These are phyloP conservation scores for Epichloe hybrida DNA, from an alignment of 2,329 filamentous ascomycete species.

Conservation along the genomic window DNA sequence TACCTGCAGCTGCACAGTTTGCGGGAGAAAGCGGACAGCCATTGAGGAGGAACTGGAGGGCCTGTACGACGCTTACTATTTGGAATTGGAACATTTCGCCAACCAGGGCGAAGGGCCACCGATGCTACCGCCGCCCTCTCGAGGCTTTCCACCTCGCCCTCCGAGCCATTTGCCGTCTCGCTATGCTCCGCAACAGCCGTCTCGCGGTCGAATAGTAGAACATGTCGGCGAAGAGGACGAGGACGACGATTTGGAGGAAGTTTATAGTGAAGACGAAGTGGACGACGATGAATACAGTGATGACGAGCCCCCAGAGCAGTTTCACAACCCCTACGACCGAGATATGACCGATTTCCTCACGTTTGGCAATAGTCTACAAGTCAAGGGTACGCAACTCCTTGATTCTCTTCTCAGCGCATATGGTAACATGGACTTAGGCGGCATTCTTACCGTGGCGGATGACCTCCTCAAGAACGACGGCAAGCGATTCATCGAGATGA, in stretches of 20 bases:
- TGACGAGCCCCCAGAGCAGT: conserved; percentile 54
- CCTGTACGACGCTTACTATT: conserved; percentile 95
- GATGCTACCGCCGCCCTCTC: conserved; percentile 30
- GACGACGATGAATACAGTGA: conserved; percentile 51
- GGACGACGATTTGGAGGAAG: conserved; percentile 39
- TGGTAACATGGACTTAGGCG: conserved; percentile 53
- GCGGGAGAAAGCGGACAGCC: conserved; percentile 85
- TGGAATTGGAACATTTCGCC: conserved; percentile 94
- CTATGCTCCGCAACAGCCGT: conserved; percentile 54
- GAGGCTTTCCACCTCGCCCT: conserved; percentile 47
- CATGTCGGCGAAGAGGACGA: conserved; percentile 45
- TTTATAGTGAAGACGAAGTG: conserved; percentile 37
- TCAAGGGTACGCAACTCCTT: conserved; percentile 55
- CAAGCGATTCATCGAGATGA: conserved; percentile 99
- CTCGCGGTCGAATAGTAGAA: conserved; percentile 60
- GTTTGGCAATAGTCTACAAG: conserved; percentile 93
- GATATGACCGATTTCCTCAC: conserved; percentile 82
- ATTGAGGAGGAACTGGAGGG: conserved; percentile 98
- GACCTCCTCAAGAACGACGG: conserved; percentile 97
- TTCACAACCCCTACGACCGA: conserved; percentile 48
- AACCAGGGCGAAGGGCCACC: conserved; percentile 63
- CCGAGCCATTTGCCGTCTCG: conserved; percentile 43
- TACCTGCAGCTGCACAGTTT: conserved; percentile 95
- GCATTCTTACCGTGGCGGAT: conserved; percentile 96
- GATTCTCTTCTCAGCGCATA: conserved; percentile 29